phyloP scores from a whole-genome alignment of 1,284 basidiomycete genomes.

The Cystobasidium sp. region DNA sequence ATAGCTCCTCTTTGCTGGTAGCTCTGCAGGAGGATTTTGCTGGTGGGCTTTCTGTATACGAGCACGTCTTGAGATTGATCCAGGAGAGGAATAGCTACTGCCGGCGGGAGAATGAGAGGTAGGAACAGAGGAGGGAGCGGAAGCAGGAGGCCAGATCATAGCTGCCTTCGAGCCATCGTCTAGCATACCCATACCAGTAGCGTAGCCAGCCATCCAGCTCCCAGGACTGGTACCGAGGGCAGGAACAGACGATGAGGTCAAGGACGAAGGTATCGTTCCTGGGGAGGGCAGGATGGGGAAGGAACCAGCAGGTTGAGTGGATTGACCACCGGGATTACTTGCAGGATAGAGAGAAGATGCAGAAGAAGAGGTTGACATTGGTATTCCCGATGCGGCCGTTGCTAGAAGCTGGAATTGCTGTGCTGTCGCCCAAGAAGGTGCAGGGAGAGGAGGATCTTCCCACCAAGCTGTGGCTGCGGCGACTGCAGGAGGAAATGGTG shows the following conservation, averaged over 20 bases:
- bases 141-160: conserved; percentile 4
- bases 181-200: not conserved
- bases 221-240: not conserved
- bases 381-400: not conserved
- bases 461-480: not conserved
- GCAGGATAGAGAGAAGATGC: not conserved
- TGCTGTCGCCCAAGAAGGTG: not conserved
- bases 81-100: conserved; percentile 7
- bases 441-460: conserved; percentile 2
- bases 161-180: conserved; percentile 2
- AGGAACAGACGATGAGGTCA: not conserved
- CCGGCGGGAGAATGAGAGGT: conserved; percentile 3
- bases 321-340: not conserved
- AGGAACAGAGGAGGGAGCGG: not conserved
- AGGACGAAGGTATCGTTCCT: not conserved
- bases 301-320: not conserved
- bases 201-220: not conserved
- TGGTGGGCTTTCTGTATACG: conserved; percentile 16
- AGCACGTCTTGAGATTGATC: conserved; percentile 9
- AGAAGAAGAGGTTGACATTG: not conserved
- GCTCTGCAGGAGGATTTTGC: not conserved
- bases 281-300: not conserved
- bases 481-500: not conserved
- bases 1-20: not conserved
- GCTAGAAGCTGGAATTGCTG: conserved; percentile 1